These are phyloP conservation scores for Eleusine coracana DNA, from an alignment of 176 grass and related monocot species.

Conservation along the genomic window DNA sequence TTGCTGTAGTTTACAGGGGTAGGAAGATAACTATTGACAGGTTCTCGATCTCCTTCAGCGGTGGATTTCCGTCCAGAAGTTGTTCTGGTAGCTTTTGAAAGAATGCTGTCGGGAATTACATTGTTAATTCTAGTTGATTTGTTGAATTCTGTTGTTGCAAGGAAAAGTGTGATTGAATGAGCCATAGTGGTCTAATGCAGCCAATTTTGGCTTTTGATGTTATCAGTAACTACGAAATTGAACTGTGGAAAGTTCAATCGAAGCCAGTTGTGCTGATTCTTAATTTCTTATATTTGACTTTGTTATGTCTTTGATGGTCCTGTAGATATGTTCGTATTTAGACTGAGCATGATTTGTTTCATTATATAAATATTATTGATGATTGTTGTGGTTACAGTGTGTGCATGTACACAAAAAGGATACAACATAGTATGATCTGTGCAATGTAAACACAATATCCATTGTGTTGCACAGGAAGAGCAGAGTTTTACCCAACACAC, in stretches of 20 bases:
- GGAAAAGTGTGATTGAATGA: not conserved
- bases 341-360: not conserved
- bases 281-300: not conserved
- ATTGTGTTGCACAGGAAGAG: not conserved
- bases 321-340: not conserved
- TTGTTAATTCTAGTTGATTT: not conserved
- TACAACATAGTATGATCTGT: not conserved
- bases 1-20: conserved; percentile 11
- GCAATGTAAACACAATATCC: not conserved
- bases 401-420: not conserved
- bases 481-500: not conserved
- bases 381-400: not conserved
- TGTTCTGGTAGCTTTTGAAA: not conserved
- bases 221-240: not conserved
- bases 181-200: not conserved
- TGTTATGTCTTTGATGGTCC: not conserved
- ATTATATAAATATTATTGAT: not conserved
- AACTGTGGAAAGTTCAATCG: not conserved
- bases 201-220: not conserved
- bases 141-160: not conserved
- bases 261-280: not conserved
- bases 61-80: not conserved
- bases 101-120: not conserved
- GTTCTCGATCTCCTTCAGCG: not conserved
- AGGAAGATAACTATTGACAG: not conserved